Percentiles rank a stretch among this genome's conserved stretches.
phyloP scores from a whole-genome alignment of 2,329 filamentous ascomycete species.

The Microsporum audouinii region DNA sequence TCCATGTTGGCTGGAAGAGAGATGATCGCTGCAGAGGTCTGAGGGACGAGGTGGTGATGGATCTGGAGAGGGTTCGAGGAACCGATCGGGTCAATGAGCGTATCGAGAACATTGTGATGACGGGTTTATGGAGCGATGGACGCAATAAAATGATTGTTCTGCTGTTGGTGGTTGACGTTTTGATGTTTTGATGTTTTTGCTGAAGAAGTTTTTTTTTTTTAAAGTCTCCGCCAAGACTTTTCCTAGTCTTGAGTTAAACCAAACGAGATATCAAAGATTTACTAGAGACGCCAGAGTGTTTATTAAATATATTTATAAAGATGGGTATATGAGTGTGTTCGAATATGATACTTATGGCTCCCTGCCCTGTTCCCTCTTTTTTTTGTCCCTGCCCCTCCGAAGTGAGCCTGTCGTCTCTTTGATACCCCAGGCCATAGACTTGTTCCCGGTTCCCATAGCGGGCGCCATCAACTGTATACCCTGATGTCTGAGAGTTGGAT shows the following conservation, averaged over 20 bases:
- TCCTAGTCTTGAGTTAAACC: too few relatives aligned
- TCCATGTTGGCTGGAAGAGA: conserved; percentile 40
- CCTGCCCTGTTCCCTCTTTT: too few relatives aligned
- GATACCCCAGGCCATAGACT: too few relatives aligned
- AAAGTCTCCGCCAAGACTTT: background rate
- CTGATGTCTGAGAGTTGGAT: too few relatives aligned
- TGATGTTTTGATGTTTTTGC: background rate
- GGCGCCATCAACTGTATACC: too few relatives aligned
- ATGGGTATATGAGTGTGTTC: too few relatives aligned
- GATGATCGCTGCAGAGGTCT: conserved; percentile 39
- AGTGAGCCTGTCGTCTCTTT: too few relatives aligned
- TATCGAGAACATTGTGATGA: conserved; percentile 55
- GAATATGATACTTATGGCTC: too few relatives aligned
- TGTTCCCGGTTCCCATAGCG: too few relatives aligned
- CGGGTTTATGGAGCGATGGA: background rate
- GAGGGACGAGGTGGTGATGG: conserved; percentile 42
- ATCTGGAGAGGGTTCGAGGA: conserved; percentile 51
- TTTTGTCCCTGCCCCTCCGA: too few relatives aligned
- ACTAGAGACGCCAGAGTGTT: too few relatives aligned
- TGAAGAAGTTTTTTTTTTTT: background rate
- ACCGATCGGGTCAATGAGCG: conserved; percentile 54
- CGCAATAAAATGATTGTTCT: background rate
- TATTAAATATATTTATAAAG: background rate
- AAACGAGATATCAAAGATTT: too few relatives aligned
- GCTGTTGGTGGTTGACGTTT: background rate